Evolutionary conservation across 2,329 filamentous ascomycete genomes (phyloP), one percentile per base, ranked within the genome.

Genomic region (Chaetomiaceae sp.): DNA sequence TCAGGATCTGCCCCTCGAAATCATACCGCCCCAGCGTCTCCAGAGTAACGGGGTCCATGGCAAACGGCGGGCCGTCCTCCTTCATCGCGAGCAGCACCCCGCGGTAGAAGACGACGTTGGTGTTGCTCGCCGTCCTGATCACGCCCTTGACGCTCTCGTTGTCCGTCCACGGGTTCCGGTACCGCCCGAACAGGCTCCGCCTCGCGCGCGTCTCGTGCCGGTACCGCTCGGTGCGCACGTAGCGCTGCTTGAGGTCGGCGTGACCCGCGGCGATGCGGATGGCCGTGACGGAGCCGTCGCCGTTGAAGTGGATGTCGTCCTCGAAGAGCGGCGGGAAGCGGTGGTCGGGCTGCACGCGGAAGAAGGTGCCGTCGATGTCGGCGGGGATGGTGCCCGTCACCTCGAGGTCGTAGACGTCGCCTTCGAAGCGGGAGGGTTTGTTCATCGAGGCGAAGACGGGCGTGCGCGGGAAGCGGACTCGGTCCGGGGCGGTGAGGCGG

Each of bases 101-200:
- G 7, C 77, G 68, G 75, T 78, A 84, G 60, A 77, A 80, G 1
- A 78, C 69, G n/a, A 84, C 68, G 52, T 84, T 84, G 1, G 80
- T 84, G 57, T 84, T 84, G 3, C 75, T 73, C 0, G 78, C 78
- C 0, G 78, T 82, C 20, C 79, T 68, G 36, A 82, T 77, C 5
- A 80, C 74, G 1, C 77, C 76, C 45, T 73, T 74, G 5, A 81
- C 78, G 55, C 72, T 73, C 63, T 79, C 77, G 46, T 76, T 75
- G 61, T 81, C 77, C 7, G 78, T 81, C 56, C 72, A 80, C 0
- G 77, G 76, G 60, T 84, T 83, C 16, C 80, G 69, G 57, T 83
- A 83, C 37, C 73, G 69, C 0, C 80, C 80, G 48, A 83, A 80
- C 13, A 83, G 63, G 13, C 64, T 62, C 5, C 58, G 40, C 14